Conservation (phyloP, 2,329 filamentous ascomycete genomes). For the Rhynchosporium agropyri region DNA sequence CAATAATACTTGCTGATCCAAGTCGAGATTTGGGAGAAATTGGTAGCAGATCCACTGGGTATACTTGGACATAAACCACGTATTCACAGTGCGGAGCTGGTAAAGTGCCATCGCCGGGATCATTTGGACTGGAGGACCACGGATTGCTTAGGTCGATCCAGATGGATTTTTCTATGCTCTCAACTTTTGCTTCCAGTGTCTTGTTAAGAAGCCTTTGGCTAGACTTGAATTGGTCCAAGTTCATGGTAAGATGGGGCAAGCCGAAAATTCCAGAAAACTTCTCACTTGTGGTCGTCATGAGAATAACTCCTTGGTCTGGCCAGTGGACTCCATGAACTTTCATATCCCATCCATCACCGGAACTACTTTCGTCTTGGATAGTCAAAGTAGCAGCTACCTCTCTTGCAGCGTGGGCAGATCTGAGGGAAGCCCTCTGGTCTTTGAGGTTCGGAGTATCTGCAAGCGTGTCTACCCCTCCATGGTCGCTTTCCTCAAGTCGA, state of each 20-base stretch:
- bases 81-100: conserved; percentile 83
- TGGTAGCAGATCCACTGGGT: conserved; percentile 42
- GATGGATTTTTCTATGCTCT: conserved; percentile 60
- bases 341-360: conserved; percentile 78
- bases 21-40: conserved; percentile 40
- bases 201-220: conserved; percentile 69
- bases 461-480: conserved; percentile 13
- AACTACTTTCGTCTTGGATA: conserved; percentile 70
- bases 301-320: conserved; percentile 73
- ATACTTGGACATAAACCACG: conserved; percentile 80
- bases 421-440: not conserved
- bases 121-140: conserved; percentile 73
- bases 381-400: conserved; percentile 71
- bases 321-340: conserved; percentile 84
- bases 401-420: conserved; percentile 54
- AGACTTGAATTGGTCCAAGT: conserved; percentile 54
- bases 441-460: not conserved
- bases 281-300: conserved; percentile 88
- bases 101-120: conserved; percentile 58
- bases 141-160: conserved; percentile 66
- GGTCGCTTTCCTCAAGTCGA: conserved; percentile 58
- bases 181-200: conserved; percentile 69
- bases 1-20: conserved; percentile 47
- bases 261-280: conserved; percentile 93
- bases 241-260: conserved; percentile 78